Base-by-base conservation (phyloP, 768 basidiomycete genomes). In the Trametopsis cervina region DNA sequence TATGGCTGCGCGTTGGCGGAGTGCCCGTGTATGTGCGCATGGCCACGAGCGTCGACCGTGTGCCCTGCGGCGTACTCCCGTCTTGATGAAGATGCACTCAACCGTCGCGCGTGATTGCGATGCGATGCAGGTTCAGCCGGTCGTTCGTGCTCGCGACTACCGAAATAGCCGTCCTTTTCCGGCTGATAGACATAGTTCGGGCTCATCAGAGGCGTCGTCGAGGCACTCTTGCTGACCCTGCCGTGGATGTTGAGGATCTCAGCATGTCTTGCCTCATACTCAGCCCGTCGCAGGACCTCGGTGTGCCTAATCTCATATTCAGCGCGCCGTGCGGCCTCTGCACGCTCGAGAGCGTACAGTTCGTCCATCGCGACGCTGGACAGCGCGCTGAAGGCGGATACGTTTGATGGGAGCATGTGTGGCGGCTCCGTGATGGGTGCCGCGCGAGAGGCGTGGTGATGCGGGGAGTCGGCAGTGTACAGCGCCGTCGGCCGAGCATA, bases 361-460 rank as follows among this genome's bases (percentile, higher is more conserved):
- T 96, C 90, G 49, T 90, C 90, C 68, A 94, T 85, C 2, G 93
- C 92, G 17, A 86, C 70, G 24, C 70, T 83, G 39, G 85, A 84
- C 17, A 89, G 65, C 1, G 84, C 74, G n/a, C 78, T 77, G 57
- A 88, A 80, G 2, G 85, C 73, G 26, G 79, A 64, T 11, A 67
- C 63, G 56, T 69, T 45, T 42, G 57, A 25, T 50, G 61, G 10
- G 55, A 49, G 49, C 58, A 63, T 1, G 54, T 58, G 26, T 60
- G 66, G 27, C 29, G 42, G 38, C 51, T 37, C 40, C 46, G 47
- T 60, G 60, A 38, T 15, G 21, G 27, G 60, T 59, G 40, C 63
- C 55, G 40, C 55, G 51, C 29, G 58, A 20, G 54, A 35, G 18
- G 49, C 50, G 39, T 55, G 57, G 21, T 57, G 57, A 44, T 61